Evolutionary conservation across 2,329 filamentous ascomycete genomes (phyloP).

Genomic region (Alternaria incomplexa): DNA sequence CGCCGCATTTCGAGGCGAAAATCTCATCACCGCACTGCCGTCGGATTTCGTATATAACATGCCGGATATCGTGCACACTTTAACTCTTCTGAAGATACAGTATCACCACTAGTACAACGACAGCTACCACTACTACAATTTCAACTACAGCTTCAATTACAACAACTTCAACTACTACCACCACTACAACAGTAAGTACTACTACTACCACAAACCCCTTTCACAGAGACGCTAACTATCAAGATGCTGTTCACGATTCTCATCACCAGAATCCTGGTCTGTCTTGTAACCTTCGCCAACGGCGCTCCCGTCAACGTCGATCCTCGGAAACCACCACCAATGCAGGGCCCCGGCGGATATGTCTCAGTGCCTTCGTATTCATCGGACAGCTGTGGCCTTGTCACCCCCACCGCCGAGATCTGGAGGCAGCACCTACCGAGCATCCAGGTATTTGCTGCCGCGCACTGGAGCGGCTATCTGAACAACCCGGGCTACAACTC

Average conservation of each 20-base stretch:
- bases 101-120: neutral
- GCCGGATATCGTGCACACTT: neutral
- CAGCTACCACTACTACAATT: neutral
- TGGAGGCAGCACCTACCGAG: neutral
- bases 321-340: neutral
- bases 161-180: neutral
- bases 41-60: neutral
- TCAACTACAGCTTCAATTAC: neutral
- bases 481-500: neutral
- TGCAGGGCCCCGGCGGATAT: neutral
- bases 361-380: neutral
- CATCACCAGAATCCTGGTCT: neutral
- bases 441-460: neutral
- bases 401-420: neutral
- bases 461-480: neutral
- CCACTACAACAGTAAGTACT: neutral
- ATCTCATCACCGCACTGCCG: neutral
- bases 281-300: neutral
- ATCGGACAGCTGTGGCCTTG: neutral
- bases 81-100: neutral
- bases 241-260: neutral
- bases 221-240: neutral
- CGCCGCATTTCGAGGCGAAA: neutral
- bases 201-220: neutral
- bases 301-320: neutral